Evolutionary conservation across 371 early-diverging fungal genomes (phyloP).

Genomic region (Mucor sp.): DNA sequence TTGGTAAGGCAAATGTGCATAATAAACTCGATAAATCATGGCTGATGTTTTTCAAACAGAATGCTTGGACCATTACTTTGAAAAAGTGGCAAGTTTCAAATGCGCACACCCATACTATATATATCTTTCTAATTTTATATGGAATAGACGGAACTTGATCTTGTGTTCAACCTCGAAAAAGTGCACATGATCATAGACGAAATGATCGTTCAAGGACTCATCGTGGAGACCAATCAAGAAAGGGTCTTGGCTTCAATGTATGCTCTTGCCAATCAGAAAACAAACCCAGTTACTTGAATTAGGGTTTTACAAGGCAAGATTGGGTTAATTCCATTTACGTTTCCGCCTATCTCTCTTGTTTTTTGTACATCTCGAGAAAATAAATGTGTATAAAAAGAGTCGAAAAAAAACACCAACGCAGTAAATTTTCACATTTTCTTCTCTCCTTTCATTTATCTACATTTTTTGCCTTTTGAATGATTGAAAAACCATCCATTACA

Average conservation of each 20-base stretch:
- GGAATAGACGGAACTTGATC: constrained; percentile 51
- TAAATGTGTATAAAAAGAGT: not conserved
- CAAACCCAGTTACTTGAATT: not conserved
- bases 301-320: constrained; percentile 2
- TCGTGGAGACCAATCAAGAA: constrained; percentile 43
- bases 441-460: constrained; percentile 9
- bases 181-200: constrained; percentile 56
- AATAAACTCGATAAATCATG: not conserved
- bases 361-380: not conserved
- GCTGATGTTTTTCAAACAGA: constrained; percentile 18
- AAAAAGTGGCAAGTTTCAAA: constrained; percentile 41
- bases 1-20: constrained; percentile 30
- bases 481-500: constrained; percentile 12
- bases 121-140: constrained; percentile 4
- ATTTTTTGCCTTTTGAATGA: constrained; percentile 6
- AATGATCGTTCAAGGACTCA: constrained; percentile 42
- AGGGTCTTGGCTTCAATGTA: constrained; percentile 21
- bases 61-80: constrained; percentile 44
- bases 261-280: constrained; percentile 5
- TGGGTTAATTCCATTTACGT: constrained; percentile 5
- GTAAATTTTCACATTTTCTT: not conserved
- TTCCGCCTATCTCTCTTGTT: constrained; percentile 14
- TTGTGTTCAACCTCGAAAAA: constrained; percentile 51
- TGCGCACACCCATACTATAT: not conserved
- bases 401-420: not conserved